These are phyloP conservation scores for Calonectria pteridis DNA, from an alignment of 2,329 filamentous ascomycete genomes.

Conservation along the genomic window DNA sequence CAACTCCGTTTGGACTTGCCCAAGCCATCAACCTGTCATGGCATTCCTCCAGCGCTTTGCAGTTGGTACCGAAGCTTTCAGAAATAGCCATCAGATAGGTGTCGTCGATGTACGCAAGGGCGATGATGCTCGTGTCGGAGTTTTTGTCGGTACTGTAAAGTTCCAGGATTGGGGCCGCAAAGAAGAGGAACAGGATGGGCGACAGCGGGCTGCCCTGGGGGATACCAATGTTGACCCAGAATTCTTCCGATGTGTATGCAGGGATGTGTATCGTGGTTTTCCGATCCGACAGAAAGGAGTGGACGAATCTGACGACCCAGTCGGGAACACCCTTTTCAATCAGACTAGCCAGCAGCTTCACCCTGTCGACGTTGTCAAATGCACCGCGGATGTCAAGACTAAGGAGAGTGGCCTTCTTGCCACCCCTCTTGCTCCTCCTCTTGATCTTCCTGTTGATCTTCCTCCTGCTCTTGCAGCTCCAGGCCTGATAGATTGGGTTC, in stretches of 20 bases:
- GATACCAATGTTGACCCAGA: not conserved
- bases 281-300: not conserved
- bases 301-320: not conserved
- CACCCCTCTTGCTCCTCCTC: no score
- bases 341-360: not conserved
- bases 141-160: not conserved
- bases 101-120: not conserved
- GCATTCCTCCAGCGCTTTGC: not conserved
- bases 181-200: not conserved
- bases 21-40: not conserved
- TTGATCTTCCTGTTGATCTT: not conserved
- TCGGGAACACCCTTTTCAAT: not conserved
- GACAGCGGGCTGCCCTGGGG: not conserved
- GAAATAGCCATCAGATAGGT: not conserved
- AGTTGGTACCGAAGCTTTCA: not conserved
- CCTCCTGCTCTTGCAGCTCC: not conserved
- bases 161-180: not conserved
- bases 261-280: not conserved
- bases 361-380: not conserved
- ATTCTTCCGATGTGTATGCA: not conserved
- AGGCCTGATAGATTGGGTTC: not conserved
- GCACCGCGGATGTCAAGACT: not conserved
- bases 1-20: not conserved
- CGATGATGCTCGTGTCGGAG: not conserved
- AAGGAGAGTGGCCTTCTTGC: not conserved